Conservation (phyloP, 2,329 filamentous ascomycete species). For the Colletotrichum limetticola region DNA sequence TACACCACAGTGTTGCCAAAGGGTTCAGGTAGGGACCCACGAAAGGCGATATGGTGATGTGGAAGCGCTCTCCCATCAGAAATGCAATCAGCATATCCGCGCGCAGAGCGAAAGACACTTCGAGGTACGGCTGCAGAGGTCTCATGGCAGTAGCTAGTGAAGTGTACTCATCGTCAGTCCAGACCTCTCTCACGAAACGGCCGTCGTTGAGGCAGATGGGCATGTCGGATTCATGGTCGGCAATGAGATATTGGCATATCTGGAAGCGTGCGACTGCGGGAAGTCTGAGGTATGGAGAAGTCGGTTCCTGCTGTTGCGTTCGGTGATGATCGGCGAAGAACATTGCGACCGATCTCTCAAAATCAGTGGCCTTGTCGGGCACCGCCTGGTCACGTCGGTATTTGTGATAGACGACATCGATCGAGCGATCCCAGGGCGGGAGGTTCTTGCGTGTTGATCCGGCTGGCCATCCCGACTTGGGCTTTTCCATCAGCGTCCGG, state of each 20-base stretch:
- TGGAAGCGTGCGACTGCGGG: constrained; percentile 40
- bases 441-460: constrained; percentile 32
- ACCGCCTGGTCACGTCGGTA: constrained; percentile 22
- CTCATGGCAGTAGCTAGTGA: constrained; percentile 41
- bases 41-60: constrained; percentile 52
- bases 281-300: constrained; percentile 38
- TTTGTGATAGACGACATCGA: constrained; percentile 49
- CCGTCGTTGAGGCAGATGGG: constrained; percentile 44
- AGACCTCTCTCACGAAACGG: constrained; percentile 43
- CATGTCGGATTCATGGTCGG: constrained; percentile 29
- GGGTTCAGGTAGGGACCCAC: constrained; percentile 45
- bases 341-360: constrained; percentile 36
- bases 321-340: constrained; percentile 39
- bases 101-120: constrained; percentile 48
- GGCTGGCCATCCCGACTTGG: constrained; percentile 42
- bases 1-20: constrained; percentile 48
- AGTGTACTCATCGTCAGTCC: constrained; percentile 48
- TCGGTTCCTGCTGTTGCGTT: neutral
- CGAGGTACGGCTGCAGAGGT: constrained; percentile 40
- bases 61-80: constrained; percentile 48
- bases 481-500: constrained; percentile 18
- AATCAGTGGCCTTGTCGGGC: constrained; percentile 8
- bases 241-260: constrained; percentile 43
- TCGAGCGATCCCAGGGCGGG: constrained; percentile 48
- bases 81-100: constrained; percentile 50